Evolutionary conservation across 108 stramenopile species (phyloP).

Genomic region (Pseudonitzschia delicatissima): DNA sequence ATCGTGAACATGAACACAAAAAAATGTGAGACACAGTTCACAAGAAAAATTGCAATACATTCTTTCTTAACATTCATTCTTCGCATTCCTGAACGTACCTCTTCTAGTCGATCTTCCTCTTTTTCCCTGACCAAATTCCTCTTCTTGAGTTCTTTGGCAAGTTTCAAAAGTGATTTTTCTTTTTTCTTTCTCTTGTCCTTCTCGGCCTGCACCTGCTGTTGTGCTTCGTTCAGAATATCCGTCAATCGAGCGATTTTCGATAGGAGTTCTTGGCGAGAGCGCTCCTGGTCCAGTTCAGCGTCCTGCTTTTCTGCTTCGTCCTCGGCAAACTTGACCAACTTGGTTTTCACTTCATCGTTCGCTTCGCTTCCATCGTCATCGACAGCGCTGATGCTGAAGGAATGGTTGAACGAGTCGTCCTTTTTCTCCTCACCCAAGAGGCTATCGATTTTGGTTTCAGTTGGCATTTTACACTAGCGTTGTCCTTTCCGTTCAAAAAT

Average conservation of each 20-base stretch:
- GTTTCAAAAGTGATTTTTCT: slow-evolving; percentile 25
- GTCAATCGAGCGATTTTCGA: slow-evolving; percentile 20
- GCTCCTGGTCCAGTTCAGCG: slow-evolving; percentile 4
- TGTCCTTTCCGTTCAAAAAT: too few species aligned
- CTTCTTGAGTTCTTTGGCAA: slow-evolving; percentile 33
- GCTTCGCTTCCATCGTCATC: background rate
- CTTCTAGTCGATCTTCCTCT: slow-evolving; percentile 21
- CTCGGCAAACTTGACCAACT: slow-evolving; percentile 18
- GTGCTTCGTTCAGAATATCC: slow-evolving; percentile 6
- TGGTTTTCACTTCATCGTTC: background rate
- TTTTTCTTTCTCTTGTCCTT: slow-evolving; percentile 31
- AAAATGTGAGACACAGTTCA: background rate
- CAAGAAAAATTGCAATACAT: too few species aligned
- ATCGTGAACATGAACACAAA: background rate
- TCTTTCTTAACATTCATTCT: too few species aligned
- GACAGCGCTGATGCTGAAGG: background rate
- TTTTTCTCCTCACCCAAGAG: background rate
- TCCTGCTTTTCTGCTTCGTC: slow-evolving; percentile 23
- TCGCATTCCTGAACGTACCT: slow-evolving; percentile 14
- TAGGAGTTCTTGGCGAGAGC: slow-evolving; percentile 17
- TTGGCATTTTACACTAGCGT: too few species aligned
- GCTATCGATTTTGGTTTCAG: background rate
- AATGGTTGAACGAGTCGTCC: background rate
- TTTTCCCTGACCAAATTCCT: slow-evolving; percentile 6
- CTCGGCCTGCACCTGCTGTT: background rate